Evolutionary conservation across 1,139 yeast genomes (phyloP).

Genomic region (Maudiozyma humilis): DNA sequence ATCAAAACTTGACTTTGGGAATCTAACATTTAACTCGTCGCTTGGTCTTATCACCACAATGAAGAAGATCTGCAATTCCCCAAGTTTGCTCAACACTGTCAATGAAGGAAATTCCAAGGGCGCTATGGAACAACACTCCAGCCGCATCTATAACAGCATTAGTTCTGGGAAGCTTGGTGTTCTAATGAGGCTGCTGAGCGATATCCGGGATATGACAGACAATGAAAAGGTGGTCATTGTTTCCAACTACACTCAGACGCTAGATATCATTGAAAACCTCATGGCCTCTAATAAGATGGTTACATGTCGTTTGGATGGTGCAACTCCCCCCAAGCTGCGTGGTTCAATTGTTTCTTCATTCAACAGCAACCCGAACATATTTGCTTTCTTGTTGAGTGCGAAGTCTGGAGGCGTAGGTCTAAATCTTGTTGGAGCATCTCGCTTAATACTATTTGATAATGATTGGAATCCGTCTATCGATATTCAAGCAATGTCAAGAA

Average conservation of each 20-base stretch:
- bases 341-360: constrained; percentile 61
- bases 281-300: constrained; percentile 44
- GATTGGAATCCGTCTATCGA: constrained; percentile 96
- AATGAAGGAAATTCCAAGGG: background rate
- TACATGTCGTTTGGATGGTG: constrained; percentile 71
- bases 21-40: constrained; percentile 36
- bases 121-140: background rate
- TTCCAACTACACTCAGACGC: constrained; percentile 82
- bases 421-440: constrained; percentile 82
- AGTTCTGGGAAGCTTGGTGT: constrained; percentile 49
- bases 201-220: constrained; percentile 36
- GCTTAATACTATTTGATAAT: constrained; percentile 75
- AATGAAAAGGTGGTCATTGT: constrained; percentile 75
- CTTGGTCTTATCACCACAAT: constrained; percentile 65
- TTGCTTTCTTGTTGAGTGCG: constrained; percentile 74
- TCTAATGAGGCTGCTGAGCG: constrained; percentile 46
- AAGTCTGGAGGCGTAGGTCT: constrained; percentile 94
- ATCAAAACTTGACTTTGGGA: constrained; percentile 36
- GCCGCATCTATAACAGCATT: constrained; percentile 25
- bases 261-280: constrained; percentile 62
- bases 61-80: constrained; percentile 80
- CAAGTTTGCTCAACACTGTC: constrained; percentile 43
- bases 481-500: constrained; percentile 90
- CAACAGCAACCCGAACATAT: constrained; percentile 44
- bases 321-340: constrained; percentile 61